Conservation (phyloP, 2,329 filamentous ascomycete genomes). For the Penicillium hesseltinei region DNA sequence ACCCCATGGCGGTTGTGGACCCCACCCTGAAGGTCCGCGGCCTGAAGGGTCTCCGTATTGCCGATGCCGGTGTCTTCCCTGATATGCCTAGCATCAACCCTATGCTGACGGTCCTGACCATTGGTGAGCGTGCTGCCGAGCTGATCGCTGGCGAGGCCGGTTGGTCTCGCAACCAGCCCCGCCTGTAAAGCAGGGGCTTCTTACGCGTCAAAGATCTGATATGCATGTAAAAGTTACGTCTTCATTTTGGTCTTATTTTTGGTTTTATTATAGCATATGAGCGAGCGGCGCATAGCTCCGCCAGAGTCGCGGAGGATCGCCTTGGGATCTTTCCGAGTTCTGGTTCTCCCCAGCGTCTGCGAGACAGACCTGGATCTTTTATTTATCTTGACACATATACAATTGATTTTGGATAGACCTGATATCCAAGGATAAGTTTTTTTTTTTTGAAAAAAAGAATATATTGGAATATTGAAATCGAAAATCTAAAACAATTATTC, state of each 20-base stretch:
- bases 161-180: conserved; percentile 59
- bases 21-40: conserved; percentile 69
- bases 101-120: conserved; percentile 82
- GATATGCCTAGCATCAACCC: conserved; percentile 85
- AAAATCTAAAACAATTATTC: background rate
- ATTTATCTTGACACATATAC: conserved; percentile 11
- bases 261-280: conserved; percentile 23
- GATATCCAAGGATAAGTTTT: background rate
- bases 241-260: conserved; percentile 13
- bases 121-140: conserved; percentile 82
- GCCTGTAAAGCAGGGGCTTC: conserved; percentile 43
- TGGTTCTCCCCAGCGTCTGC: conserved; percentile 1
- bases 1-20: conserved; percentile 78
- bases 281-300: conserved; percentile 19
- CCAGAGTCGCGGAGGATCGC: background rate
- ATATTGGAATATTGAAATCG: background rate
- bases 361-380: conserved; percentile 8
- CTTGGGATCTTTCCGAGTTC: background rate
- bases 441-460: background rate
- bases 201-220: conserved; percentile 6
- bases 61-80: conserved; percentile 84
- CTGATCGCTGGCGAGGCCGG: conserved; percentile 72
- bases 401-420: background rate
- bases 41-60: conserved; percentile 71
- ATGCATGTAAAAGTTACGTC: conserved; percentile 21